Conservation (phyloP, 2,329 filamentous ascomycete genomes). For the Claviceps maximensis region DNA sequence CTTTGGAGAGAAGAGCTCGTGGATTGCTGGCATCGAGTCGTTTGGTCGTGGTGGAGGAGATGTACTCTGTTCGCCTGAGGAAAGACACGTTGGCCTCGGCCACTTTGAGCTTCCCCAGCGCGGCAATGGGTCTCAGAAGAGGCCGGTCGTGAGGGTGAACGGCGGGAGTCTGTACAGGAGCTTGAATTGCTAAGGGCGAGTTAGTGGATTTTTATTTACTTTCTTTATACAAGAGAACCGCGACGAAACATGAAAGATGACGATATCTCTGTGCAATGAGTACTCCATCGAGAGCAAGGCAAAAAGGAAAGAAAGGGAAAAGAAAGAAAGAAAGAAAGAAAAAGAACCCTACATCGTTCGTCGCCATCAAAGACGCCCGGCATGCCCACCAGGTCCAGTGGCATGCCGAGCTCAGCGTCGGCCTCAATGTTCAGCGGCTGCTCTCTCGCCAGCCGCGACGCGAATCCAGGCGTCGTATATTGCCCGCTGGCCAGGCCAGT, state of each 20-base stretch:
- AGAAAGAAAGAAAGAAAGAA: not conserved
- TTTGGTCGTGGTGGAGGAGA: slow-evolving; percentile 48
- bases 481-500: slow-evolving; percentile 75
- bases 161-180: slow-evolving; percentile 54
- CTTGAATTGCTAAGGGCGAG: slow-evolving; percentile 57
- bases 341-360: slow-evolving; percentile 59
- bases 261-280: not conserved
- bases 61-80: slow-evolving; percentile 91
- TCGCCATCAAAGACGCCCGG: slow-evolving; percentile 91
- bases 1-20: slow-evolving; percentile 21
- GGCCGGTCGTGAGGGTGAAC: slow-evolving; percentile 74
- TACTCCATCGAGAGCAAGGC: not conserved
- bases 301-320: not conserved
- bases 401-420: slow-evolving; percentile 96
- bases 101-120: slow-evolving; percentile 71
- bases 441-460: slow-evolving; percentile 75
- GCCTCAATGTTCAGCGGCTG: slow-evolving; percentile 94
- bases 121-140: slow-evolving; percentile 70
- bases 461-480: slow-evolving; percentile 84
- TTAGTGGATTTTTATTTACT: not conserved
- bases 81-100: slow-evolving; percentile 76
- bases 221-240: not conserved
- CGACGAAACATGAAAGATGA: not conserved
- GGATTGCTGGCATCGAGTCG: slow-evolving; percentile 33
- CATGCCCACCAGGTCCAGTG: slow-evolving; percentile 86